Evolutionary conservation across 495 filamentous ascomycete species (phyloP).

Genomic region (Penicillium coffeae): DNA sequence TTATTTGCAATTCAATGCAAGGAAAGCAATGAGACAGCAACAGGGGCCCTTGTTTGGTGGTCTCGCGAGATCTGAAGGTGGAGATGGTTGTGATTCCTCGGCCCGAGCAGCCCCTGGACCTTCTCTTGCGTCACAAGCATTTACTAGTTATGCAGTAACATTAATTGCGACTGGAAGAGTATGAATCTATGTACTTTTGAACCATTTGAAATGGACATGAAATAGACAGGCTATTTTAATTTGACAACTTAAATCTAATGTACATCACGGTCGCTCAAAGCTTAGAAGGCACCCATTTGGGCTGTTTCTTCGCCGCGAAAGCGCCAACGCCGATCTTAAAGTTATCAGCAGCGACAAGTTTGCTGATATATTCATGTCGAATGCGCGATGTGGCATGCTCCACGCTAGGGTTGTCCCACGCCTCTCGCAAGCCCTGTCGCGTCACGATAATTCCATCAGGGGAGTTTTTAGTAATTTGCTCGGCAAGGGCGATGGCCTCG

Average conservation of each 20-base stretch:
- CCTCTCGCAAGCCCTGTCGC: constrained; percentile 59
- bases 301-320: constrained; percentile 70
- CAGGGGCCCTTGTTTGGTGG: no score
- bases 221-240: no score
- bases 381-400: constrained; percentile 56
- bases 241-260: no score
- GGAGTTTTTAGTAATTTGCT: constrained; percentile 40
- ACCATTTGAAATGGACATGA: not conserved
- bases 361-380: constrained; percentile 48
- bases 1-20: not conserved
- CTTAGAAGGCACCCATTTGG: constrained; percentile 51
- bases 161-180: no score
- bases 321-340: constrained; percentile 68
- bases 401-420: constrained; percentile 60
- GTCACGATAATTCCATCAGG: constrained; percentile 67
- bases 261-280: no score
- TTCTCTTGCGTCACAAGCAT: not conserved
- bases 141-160: no score
- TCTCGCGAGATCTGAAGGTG: no score
- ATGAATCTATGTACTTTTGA: no score
- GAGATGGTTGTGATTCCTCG: not conserved
- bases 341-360: constrained; percentile 64
- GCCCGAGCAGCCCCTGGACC: not conserved
- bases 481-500: constrained; percentile 25
- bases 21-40: no score